Base-by-base conservation (phyloP, 73 alveolate species). In the Durusdinium trenchii region DNA sequence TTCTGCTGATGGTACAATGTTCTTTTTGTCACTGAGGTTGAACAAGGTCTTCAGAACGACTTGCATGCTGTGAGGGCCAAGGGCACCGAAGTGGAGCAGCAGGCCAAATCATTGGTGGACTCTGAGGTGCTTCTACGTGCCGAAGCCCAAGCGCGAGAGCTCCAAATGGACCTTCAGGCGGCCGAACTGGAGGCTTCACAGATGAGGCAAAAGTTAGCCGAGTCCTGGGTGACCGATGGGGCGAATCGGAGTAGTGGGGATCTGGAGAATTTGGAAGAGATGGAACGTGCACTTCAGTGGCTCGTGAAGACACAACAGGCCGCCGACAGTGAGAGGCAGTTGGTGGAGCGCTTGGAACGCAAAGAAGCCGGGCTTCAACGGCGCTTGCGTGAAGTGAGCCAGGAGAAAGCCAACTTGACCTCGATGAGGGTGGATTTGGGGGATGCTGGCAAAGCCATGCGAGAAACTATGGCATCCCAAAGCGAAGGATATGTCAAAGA, bases 371-470 rank as follows among this genome's bases (percentile, higher is more conserved):
- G 52, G 3, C 96, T 90, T 32, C 96, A 90, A 40, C 79, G 47
- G 47, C 86, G 96, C 30, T 40, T 90, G 54, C 96, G 96, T 26
- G 96, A 90, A 57, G 86, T 67, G 54, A 62, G 52, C 43, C 86
- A 90, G 38, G 96, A 90, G 75, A 90, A 90, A 46, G 96, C 96
- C 40, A 75, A 48, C 28, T 40, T 90, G 73, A 52, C 82, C 69
- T 90, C 96, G 26, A 50, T 86, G 52, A 46, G 96, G 75, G 96
- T 90, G 71, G 96, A 90, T 64, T 38, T 90, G 75, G 96, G 96
- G 3, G 96, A 90, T 90, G 96, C 96, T 12, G 96, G 96, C 86
- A 90, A 90, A 50, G 96, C 96, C 50, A 90, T 90, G 96, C 79
- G 96, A 35, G 96, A 90, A 45, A 90, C 86, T 40, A 90, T 90